A percentile compares a stretch with the other conserved stretches of the same genome.
These are phyloP conservation scores for Myxozyma geophila DNA, from an alignment of 805 yeast genomes.

Conservation along the genomic window DNA sequence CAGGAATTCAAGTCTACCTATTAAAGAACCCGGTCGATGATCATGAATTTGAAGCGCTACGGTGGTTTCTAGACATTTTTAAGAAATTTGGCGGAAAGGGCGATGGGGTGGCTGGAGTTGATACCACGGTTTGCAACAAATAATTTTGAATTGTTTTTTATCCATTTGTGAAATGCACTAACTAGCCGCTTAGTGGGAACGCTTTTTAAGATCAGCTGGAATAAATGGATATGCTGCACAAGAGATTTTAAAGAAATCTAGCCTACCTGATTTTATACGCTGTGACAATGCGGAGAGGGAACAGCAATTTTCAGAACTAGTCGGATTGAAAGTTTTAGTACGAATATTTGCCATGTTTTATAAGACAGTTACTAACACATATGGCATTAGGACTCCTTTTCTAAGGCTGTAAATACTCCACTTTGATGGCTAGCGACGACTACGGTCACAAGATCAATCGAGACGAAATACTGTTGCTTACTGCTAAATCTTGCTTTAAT, in stretches of 20 bases:
- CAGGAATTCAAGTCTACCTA: conserved; percentile 2
- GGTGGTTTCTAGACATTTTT: conserved; percentile 8
- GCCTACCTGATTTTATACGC: conserved; percentile 4
- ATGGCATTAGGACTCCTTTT: neutral
- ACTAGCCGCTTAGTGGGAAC: conserved; percentile 18
- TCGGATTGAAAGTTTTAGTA: conserved; percentile 24
- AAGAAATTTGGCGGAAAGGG: conserved; percentile 19
- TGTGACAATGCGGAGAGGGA: conserved; percentile 12
- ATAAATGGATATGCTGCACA: conserved; percentile 28
- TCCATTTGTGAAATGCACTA: neutral
- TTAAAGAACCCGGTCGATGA: neutral
- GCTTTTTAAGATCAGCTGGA: conserved; percentile 19
- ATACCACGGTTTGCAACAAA: conserved; percentile 27
- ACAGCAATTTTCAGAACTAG: conserved; percentile 6
- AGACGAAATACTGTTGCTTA: neutral
- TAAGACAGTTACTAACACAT: neutral
- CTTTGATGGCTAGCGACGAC: neutral
- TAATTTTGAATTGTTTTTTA: neutral
- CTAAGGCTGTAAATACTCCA: neutral
- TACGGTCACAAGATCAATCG: neutral
- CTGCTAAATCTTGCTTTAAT: neutral
- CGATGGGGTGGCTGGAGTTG: conserved; percentile 24
- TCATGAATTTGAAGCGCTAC: neutral
- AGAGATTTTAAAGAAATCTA: conserved; percentile 12
- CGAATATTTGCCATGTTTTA: neutral